These are phyloP conservation scores for Kodamaea sp. DNA, from an alignment of 1,139 yeast genomes.

Conservation along the genomic window DNA sequence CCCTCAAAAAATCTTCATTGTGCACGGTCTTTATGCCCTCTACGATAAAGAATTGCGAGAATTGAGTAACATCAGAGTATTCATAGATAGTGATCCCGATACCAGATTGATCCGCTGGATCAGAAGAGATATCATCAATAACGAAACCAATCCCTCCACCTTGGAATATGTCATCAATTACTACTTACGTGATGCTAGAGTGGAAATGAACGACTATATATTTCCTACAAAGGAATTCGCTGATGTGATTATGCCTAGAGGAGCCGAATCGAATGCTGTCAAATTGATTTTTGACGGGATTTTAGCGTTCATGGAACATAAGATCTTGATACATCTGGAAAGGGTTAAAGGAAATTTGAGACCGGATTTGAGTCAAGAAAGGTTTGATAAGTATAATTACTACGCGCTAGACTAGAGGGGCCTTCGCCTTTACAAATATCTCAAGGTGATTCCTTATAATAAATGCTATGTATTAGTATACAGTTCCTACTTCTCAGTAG, in stretches of 20 bases:
- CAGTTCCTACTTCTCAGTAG: too few relatives aligned
- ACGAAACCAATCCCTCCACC: conserved; percentile 14
- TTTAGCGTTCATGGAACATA: conserved; percentile 40
- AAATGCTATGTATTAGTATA: too few relatives aligned
- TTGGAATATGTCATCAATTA: conserved; percentile 55
- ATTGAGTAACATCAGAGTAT: conserved; percentile 66
- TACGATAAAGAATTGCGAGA: conserved; percentile 62
- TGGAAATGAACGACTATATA: conserved; percentile 75
- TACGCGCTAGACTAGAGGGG: conserved; percentile 51
- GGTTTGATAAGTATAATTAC: conserved; percentile 50
- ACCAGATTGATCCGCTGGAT: conserved; percentile 79
- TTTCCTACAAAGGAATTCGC: conserved; percentile 77
- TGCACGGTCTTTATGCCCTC: conserved; percentile 82
- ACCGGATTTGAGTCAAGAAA: conserved; percentile 39
- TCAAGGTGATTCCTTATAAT: too few relatives aligned
- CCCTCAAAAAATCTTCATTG: conserved; percentile 48
- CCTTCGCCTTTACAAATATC: too few relatives aligned
- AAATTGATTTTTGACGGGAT: conserved; percentile 77
- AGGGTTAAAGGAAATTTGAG: conserved; percentile 20
- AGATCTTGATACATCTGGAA: conserved; percentile 18
- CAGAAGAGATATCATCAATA: conserved; percentile 39
- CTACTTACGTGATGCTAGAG: conserved; percentile 67
- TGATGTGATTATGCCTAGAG: conserved; percentile 79
- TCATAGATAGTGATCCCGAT: conserved; percentile 86
- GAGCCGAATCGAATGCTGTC: conserved; percentile 64